phyloP scores from a whole-genome alignment of 2,329 filamentous ascomycete genomes.

The Colletotrichum tabaci region DNA sequence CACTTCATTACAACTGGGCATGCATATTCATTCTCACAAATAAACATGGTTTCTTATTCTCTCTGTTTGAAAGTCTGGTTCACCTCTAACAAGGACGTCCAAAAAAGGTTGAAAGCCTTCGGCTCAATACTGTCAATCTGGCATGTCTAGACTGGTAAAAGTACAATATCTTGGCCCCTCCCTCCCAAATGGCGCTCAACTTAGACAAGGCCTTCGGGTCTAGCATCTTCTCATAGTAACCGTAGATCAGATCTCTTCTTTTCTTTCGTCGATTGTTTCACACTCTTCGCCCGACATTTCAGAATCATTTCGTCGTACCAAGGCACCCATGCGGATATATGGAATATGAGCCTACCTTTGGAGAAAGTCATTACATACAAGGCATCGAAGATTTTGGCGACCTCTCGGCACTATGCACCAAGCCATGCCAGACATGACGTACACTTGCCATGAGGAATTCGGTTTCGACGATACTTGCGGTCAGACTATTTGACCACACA shows the following conservation, averaged over 20 bases:
- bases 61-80: not conserved
- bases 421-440: slow-evolving; percentile 1
- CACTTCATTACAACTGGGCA: too few relatives aligned
- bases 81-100: not conserved
- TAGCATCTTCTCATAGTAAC: not conserved
- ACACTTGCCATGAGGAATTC: not conserved
- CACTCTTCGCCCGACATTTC: too few relatives aligned
- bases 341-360: not conserved
- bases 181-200: not conserved
- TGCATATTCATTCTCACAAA: not conserved
- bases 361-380: too few relatives aligned
- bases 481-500: not conserved
- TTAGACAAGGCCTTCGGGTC: too few relatives aligned
- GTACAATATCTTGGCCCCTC: not conserved
- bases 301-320: too few relatives aligned
- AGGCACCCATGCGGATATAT: not conserved
- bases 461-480: not conserved
- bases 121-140: not conserved
- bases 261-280: not conserved
- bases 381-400: not conserved
- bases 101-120: not conserved
- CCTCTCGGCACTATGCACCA: not conserved
- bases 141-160: not conserved
- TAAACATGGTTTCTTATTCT: not conserved
- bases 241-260: not conserved